phyloP scores from a whole-genome alignment of 129 eudicot species.

The Flaveria ramosissima region DNA sequence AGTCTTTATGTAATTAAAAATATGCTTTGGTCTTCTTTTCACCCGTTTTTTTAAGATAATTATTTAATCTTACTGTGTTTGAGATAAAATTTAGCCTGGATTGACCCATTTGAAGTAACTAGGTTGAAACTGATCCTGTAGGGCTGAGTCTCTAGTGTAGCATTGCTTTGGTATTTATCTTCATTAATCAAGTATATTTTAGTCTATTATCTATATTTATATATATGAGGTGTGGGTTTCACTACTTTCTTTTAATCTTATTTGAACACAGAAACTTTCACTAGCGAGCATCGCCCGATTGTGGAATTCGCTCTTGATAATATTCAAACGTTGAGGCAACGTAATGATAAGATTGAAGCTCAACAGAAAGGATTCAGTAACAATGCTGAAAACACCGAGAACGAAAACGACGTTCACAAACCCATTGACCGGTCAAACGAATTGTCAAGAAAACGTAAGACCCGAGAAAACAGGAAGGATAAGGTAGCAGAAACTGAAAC shows the following conservation, averaged over 20 bases:
- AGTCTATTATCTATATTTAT: not conserved
- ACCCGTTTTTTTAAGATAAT: not conserved
- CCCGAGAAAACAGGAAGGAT: constrained; percentile 21
- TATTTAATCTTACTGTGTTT: not conserved
- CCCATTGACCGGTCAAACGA: constrained; percentile 31
- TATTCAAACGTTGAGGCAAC: constrained; percentile 72
- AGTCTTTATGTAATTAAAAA: not conserved
- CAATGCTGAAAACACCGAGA: constrained; percentile 20
- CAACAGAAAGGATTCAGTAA: constrained; percentile 51
- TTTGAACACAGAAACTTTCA: constrained; percentile 65
- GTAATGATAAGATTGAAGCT: constrained; percentile 62
- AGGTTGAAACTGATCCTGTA: not conserved
- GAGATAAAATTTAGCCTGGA: not conserved
- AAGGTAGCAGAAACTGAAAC: constrained; percentile 33
- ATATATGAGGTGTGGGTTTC: not conserved
- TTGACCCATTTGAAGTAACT: not conserved
- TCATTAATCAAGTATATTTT: not conserved
- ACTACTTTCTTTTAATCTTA: not conserved
- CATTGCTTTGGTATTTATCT: not conserved
- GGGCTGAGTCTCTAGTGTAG: not conserved
- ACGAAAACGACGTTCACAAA: constrained; percentile 29
- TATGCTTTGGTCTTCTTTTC: not conserved
- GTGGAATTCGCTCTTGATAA: constrained; percentile 98
- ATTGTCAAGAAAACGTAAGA: constrained; percentile 50
- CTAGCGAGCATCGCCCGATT: constrained; percentile 87